Conservation (phyloP, 2,329 filamentous ascomycete species). For the Arthrobotrys entomopaga region DNA sequence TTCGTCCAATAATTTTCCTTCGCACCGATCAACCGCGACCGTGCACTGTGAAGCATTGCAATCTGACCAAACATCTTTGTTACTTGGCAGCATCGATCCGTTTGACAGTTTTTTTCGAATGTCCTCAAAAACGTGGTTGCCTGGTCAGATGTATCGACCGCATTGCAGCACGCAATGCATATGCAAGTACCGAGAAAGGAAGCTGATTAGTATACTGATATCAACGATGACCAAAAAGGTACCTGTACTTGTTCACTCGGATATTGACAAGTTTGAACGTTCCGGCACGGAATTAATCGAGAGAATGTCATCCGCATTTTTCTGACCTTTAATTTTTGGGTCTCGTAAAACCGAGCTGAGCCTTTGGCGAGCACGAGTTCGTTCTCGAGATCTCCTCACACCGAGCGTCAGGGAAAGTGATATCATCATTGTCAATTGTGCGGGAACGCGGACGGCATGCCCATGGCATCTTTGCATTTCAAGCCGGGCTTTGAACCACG, state of each 20-base stretch:
- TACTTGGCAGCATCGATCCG: background rate
- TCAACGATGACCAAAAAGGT: background rate
- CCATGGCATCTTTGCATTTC: constrained; percentile 1
- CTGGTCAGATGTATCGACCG: constrained; percentile 5
- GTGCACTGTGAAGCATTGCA: too few species aligned
- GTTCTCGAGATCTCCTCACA: too few species aligned
- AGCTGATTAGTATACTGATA: background rate
- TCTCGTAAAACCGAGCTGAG: too few species aligned
- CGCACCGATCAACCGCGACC: too few species aligned
- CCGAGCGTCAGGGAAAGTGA: too few species aligned
- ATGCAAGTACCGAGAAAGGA: constrained; percentile 24
- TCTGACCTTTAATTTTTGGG: too few species aligned
- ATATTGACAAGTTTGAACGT: background rate
- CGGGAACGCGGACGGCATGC: background rate
- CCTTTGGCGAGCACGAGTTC: too few species aligned
- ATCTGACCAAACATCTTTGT: too few species aligned
- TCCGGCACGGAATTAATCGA: too few species aligned
- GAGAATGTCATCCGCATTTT: too few species aligned
- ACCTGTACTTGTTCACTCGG: background rate
- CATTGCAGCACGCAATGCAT: constrained; percentile 4
- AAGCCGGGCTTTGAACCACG: constrained; percentile 14
- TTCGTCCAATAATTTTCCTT: too few species aligned
- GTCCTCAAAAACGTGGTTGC: constrained; percentile 19
- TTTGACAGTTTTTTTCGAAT: background rate
- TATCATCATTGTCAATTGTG: too few species aligned